Evolutionary conservation across 345 rosid genomes (phyloP).

Genomic region (Euphorbia lathyris): DNA sequence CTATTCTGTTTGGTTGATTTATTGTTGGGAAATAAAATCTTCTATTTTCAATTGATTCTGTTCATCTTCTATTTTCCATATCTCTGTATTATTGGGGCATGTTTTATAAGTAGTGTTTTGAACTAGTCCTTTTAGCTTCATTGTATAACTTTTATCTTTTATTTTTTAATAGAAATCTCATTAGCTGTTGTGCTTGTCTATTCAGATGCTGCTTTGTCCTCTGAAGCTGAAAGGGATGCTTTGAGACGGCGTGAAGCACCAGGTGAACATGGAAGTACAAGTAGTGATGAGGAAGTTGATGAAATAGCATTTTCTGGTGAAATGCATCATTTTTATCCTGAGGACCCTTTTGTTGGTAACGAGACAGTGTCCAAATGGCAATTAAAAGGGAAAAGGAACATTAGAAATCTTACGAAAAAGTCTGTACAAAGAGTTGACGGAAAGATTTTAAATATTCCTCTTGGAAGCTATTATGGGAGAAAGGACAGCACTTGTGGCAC

Average conservation of each 20-base stretch:
- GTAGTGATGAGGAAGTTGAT: conserved; percentile 74
- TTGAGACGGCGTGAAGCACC: conserved; percentile 40
- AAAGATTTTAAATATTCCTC: conserved; percentile 30
- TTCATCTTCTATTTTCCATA: too few relatives aligned
- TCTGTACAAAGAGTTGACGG: conserved; percentile 36
- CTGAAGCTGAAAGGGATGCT: conserved; percentile 30
- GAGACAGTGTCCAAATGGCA: conserved; percentile 91
- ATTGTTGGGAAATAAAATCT: too few relatives aligned
- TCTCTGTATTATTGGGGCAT: not conserved
- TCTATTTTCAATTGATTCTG: too few relatives aligned
- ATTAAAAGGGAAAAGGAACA: conserved; percentile 81
- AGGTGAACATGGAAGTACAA: conserved; percentile 58
- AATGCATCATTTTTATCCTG: conserved; percentile 45
- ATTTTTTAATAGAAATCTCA: not conserved
- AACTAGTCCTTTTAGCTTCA: not conserved
- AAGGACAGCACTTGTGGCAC: conserved; percentile 39
- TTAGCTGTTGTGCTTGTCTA: not conserved
- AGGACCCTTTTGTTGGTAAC: conserved; percentile 38
- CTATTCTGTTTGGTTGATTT: not conserved
- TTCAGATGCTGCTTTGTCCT: conserved; percentile 34
- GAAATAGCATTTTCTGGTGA: conserved; percentile 73
- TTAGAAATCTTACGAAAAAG: conserved; percentile 59
- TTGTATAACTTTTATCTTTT: not conserved
- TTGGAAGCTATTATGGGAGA: conserved; percentile 42
- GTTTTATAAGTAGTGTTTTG: not conserved